phyloP scores from a whole-genome alignment of 2,329 filamentous ascomycete species.

The Diplodia mutila region DNA sequence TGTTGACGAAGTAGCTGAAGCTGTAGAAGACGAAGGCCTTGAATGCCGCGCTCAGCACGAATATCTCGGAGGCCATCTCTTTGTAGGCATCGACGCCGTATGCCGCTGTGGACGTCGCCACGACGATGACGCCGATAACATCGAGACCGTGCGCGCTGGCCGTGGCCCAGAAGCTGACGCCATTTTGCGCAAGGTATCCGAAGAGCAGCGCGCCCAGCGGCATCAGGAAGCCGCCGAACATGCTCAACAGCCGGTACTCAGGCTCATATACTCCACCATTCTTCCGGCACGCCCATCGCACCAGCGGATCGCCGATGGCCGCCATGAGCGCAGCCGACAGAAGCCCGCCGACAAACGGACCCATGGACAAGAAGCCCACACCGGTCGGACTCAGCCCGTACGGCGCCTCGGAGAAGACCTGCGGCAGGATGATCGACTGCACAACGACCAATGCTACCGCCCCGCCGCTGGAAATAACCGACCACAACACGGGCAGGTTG shows the following conservation, averaged over 20 bases:
- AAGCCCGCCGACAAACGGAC: constrained; percentile 39
- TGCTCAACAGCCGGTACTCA: constrained; percentile 32
- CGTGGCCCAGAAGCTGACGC: constrained; percentile 35
- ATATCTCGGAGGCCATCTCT: constrained; percentile 48
- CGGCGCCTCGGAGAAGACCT: constrained; percentile 44
- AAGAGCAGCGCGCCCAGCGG: constrained; percentile 47
- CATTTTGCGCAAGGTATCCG: constrained; percentile 37
- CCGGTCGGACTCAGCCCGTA: constrained; percentile 50
- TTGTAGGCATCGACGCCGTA: constrained; percentile 48
- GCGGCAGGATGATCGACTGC: constrained; percentile 48
- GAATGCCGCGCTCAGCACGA: constrained; percentile 50
- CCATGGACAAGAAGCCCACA: constrained; percentile 50
- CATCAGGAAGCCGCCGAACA: constrained; percentile 27
- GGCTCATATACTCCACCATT: constrained; percentile 36
- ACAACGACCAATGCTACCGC: constrained; percentile 50
- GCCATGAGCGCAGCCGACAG: constrained; percentile 48
- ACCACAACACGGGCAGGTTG: constrained; percentile 57
- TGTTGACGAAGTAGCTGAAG: constrained; percentile 50
- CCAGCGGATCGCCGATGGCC: constrained; percentile 33
- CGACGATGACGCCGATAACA: constrained; percentile 40
- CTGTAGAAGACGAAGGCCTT: constrained; percentile 52
- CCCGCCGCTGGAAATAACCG: constrained; percentile 52
- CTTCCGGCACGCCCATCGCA: constrained; percentile 31
- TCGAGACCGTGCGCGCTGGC: constrained; percentile 41
- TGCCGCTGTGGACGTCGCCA: constrained; percentile 38